Percentiles rank a stretch among this genome's conserved stretches.
Evolutionary conservation across 2,329 filamentous ascomycete genomes (phyloP).

Genomic region (Drechslerella dactyloides): DNA sequence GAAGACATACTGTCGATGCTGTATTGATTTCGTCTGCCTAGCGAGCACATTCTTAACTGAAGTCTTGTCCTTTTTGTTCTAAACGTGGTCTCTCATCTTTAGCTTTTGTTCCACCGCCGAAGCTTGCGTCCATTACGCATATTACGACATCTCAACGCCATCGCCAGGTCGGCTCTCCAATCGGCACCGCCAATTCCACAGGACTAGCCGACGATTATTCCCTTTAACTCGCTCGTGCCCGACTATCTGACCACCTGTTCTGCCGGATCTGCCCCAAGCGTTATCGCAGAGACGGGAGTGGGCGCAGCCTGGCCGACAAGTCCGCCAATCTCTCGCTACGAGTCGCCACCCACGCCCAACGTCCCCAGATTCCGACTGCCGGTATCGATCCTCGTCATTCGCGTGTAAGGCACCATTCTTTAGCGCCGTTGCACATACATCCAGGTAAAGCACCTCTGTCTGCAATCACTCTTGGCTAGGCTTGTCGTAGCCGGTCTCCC

Average conservation of each 20-base stretch:
- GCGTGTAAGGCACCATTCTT: too few species aligned
- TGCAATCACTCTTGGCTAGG: too few species aligned
- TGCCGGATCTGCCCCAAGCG: constrained; percentile 5
- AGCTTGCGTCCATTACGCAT: too few species aligned
- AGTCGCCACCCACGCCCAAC: too few species aligned
- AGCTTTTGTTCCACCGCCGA: too few species aligned
- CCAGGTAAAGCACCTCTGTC: too few species aligned
- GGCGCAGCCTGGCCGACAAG: constrained; percentile 16
- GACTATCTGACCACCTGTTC: background rate
- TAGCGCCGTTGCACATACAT: too few species aligned
- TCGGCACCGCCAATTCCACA: background rate
- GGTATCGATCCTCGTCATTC: too few species aligned
- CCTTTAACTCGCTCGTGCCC: constrained; percentile 1
- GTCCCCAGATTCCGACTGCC: too few species aligned
- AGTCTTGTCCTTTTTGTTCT: too few species aligned
- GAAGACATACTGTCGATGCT: background rate
- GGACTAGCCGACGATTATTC: constrained; percentile 7
- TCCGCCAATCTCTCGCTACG: constrained; percentile 16
- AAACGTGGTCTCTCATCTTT: too few species aligned
- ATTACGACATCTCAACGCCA: too few species aligned
- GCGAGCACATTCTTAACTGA: background rate
- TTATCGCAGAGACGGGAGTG: constrained; percentile 13
- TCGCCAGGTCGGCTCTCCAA: background rate
- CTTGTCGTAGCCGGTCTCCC: background rate
- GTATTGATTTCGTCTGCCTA: background rate